These are phyloP conservation scores for Cryptococcus sp. DNA, from an alignment of 1,284 basidiomycete genomes.

Conservation along the genomic window DNA sequence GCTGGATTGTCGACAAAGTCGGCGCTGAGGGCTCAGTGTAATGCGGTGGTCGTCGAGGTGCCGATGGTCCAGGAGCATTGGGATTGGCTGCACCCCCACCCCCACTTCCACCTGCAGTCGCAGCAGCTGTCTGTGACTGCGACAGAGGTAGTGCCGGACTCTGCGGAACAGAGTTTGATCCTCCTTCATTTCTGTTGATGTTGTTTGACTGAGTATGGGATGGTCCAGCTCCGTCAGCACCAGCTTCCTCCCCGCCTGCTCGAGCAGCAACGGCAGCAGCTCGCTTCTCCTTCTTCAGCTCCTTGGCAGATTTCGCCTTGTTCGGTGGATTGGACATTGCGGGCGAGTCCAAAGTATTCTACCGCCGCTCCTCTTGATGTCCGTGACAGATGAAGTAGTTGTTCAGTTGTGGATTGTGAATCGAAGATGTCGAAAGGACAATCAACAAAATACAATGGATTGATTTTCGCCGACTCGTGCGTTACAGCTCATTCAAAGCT, in stretches of 20 bases:
- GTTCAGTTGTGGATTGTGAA: no score
- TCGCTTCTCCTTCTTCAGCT: conserved; percentile 50
- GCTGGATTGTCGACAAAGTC: conserved; percentile 15
- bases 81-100: conserved; percentile 6
- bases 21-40: conserved; percentile 12
- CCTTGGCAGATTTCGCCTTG: conserved; percentile 46
- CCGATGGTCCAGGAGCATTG: conserved; percentile 17
- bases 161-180: not conserved
- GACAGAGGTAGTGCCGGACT: not conserved
- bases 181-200: not conserved
- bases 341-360: no score
- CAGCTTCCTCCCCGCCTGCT: conserved; percentile 14
- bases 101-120: not conserved
- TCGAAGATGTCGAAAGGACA: no score
- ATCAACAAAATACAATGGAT: no score
- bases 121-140: not conserved
- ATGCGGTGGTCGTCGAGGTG: conserved; percentile 21
- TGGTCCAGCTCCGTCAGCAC: not conserved
- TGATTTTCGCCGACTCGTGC: no score
- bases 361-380: no score
- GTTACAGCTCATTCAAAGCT: no score
- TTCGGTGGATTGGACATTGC: no score
- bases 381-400: no score
- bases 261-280: conserved; percentile 50
- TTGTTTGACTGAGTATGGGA: not conserved